Evolutionary conservation across 2,329 filamentous ascomycete species (phyloP).

Genomic region (Diaporthe batatas): DNA sequence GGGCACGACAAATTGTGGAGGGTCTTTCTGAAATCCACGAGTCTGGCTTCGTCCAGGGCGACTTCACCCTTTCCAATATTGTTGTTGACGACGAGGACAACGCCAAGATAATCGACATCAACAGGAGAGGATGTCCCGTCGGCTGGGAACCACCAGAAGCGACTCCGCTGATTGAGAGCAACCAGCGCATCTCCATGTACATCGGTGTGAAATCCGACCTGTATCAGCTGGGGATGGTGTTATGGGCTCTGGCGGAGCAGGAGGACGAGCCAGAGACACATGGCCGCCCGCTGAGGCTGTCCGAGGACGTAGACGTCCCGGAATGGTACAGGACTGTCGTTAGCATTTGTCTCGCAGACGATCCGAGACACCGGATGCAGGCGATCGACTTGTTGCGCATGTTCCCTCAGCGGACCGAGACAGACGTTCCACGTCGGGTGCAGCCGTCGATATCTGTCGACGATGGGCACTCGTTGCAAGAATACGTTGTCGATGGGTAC

Average conservation of each 20-base stretch:
- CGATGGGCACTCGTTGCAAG: constrained; percentile 55
- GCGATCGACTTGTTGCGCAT: constrained; percentile 78
- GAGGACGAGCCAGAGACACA: constrained; percentile 91
- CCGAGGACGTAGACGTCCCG: constrained; percentile 74
- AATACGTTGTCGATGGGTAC: constrained; percentile 55
- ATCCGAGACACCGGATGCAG: constrained; percentile 79
- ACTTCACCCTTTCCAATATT: constrained; percentile 97
- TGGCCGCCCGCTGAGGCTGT: constrained; percentile 75
- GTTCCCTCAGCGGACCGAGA: constrained; percentile 67
- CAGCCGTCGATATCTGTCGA: constrained; percentile 56
- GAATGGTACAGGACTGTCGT: constrained; percentile 84
- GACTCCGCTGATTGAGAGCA: constrained; percentile 84
- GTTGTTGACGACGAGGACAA: constrained; percentile 88
- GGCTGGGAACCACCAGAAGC: constrained; percentile 98
- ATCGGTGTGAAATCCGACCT: constrained; percentile 98
- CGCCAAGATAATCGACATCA: constrained; percentile 98
- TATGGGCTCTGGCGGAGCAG: constrained; percentile 91
- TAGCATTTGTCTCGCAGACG: constrained; percentile 79
- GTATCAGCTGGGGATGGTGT: constrained; percentile 95
- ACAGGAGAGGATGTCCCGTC: constrained; percentile 94
- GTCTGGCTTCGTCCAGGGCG: constrained; percentile 95
- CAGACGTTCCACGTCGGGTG: constrained; percentile 46
- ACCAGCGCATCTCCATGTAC: constrained; percentile 94
- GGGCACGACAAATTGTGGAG: constrained; percentile 91
- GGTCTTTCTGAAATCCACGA: constrained; percentile 95